Evolutionary conservation across 768 basidiomycete species (phyloP).

Genomic region (Phanerodontia chrysosporium): DNA sequence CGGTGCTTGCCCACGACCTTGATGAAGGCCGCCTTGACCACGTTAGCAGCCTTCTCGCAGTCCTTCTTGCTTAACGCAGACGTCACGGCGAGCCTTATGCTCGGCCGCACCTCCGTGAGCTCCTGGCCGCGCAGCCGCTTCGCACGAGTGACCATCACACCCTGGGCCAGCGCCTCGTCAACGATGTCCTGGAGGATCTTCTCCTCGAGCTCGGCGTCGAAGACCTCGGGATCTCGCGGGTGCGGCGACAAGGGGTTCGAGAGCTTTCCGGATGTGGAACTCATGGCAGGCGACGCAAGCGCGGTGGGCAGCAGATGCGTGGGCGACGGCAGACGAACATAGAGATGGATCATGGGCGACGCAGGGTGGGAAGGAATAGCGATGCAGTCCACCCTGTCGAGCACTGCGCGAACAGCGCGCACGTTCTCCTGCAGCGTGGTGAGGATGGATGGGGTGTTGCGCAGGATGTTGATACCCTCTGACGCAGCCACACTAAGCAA

Average conservation of each 20-base stretch:
- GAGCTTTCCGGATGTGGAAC: constrained; percentile 29
- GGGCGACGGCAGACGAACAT: constrained; percentile 40
- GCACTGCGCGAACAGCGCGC: constrained; percentile 67
- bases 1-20: constrained; percentile 66
- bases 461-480: constrained; percentile 78
- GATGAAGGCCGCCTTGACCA: constrained; percentile 67
- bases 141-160: constrained; percentile 82
- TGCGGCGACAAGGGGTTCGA: constrained; percentile 47
- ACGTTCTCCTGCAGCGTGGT: constrained; percentile 77
- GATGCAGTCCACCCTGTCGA: constrained; percentile 82
- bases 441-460: constrained; percentile 72
- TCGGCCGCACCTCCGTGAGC: constrained; percentile 73
- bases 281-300: constrained; percentile 17
- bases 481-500: constrained; percentile 86
- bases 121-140: constrained; percentile 84
- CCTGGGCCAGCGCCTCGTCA: constrained; percentile 77
- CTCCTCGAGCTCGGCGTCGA: constrained; percentile 70
- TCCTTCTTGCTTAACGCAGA: constrained; percentile 85
- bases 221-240: constrained; percentile 42
- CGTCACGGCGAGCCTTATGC: constrained; percentile 78
- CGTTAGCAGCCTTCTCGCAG: constrained; percentile 78
- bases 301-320: constrained; percentile 24
- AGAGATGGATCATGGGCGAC: constrained; percentile 86
- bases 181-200: constrained; percentile 85
- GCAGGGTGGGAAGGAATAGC: constrained; percentile 80